Evolutionary conservation across 805 yeast species (phyloP), one percentile per base, ranked within the genome.

Genomic region (Candida orba): DNA sequence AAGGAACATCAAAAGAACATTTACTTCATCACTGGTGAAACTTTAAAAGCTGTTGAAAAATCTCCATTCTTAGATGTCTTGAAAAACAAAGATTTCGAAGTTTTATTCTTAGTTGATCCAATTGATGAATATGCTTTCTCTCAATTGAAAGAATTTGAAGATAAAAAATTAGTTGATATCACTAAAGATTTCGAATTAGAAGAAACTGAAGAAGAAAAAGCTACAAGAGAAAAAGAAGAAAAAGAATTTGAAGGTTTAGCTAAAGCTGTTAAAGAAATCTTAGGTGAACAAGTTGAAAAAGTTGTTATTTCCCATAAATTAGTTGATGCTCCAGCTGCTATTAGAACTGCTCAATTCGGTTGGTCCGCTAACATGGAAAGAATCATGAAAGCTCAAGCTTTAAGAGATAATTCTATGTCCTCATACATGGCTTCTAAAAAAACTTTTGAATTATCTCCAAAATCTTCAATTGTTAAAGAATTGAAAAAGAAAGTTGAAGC

Each of bases 361-460:
- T 93, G 99, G 99, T 93, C 99, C 58, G 99, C 99, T 64, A 93
- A 93, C 80, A 93, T 93, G 99, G 99, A 93, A 79, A 91, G 99
- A 84, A 93, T 93, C 80, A 93, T 93, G 99, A 93, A 93, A 80
- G 99, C 99, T 51, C 99, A 93, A 79, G 99, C 99, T 60, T 77
- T 93, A 64, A 89, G 98, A 78, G 99, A 93, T 72, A 86, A 95
- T 60, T 79, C 95, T 59, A 93, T 93, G 99, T 89, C 98, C 35
- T 81, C 96, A 52, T 93, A 93, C 93, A 93, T 93, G 99, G 84
- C 98, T 39, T 93, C 99, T 45, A 93, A 93, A 89, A 93, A 93
- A 84, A 93, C 93, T 65, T 88, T 93, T 63, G 99, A 93, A 79
- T 89, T 93, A 58, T 91, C 98, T 62, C 97, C 99, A 74, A 84